Conservation (phyloP, 106 monocot genomes). For the Dendrobium catenatum region DNA sequence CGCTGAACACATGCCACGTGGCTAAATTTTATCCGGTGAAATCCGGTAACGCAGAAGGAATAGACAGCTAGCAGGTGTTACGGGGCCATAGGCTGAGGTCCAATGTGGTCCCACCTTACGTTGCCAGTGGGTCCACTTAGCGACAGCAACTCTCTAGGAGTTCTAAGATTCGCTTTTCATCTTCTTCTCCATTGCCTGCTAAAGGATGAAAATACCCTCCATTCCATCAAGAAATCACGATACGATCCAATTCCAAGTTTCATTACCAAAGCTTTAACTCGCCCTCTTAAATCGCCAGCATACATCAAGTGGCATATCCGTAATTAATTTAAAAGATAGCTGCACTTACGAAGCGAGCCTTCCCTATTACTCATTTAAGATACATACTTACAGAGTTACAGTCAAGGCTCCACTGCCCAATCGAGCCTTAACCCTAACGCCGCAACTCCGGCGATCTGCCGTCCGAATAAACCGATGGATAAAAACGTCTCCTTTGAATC, state of each 20-base stretch:
- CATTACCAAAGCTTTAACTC: background rate
- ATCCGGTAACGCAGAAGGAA: too few relatives aligned
- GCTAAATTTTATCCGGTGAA: too few relatives aligned
- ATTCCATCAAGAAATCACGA: background rate
- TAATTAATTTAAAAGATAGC: background rate
- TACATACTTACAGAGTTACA: conserved; percentile 45
- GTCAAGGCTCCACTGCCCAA: conserved; percentile 26
- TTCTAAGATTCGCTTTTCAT: background rate
- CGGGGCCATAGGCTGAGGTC: background rate
- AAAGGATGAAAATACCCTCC: background rate
- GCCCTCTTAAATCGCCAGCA: background rate
- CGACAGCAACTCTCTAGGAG: background rate
- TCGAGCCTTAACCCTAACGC: conserved; percentile 20
- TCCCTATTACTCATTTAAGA: conserved; percentile 28
- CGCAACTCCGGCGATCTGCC: background rate
- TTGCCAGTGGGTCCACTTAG: background rate
- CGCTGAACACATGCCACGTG: too few relatives aligned
- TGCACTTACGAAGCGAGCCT: conserved; percentile 8
- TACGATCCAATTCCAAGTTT: background rate
- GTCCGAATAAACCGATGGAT: conserved; percentile 10
- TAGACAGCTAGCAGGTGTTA: background rate
- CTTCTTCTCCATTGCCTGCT: too few relatives aligned
- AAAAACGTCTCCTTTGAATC: background rate
- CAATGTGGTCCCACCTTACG: background rate
- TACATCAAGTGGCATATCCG: background rate